Evolutionary conservation across 2,329 filamentous ascomycete species (phyloP).

Genomic region (Fulvia fulva): DNA sequence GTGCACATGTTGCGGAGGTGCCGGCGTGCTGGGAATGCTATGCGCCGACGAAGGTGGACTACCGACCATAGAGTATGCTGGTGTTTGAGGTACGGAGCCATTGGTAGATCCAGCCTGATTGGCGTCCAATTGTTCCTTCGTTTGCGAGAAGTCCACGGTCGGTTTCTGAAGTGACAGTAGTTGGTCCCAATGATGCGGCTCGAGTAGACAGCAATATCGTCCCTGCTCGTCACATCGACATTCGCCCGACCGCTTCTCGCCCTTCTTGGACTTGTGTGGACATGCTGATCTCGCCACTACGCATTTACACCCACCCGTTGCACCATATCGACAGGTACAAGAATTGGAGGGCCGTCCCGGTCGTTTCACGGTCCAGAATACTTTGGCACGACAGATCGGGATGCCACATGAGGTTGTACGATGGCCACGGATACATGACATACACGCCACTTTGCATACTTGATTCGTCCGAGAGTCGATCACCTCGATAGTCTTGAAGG

Average conservation of each 20-base stretch:
- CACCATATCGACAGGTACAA: constrained; percentile 32
- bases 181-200: constrained; percentile 31
- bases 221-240: constrained; percentile 35
- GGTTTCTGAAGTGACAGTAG: constrained; percentile 30
- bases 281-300: constrained; percentile 31
- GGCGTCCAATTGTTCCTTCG: constrained; percentile 26
- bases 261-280: constrained; percentile 34
- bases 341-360: constrained; percentile 34
- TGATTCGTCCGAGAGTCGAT: constrained; percentile 31
- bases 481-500: constrained; percentile 36
- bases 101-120: constrained; percentile 12
- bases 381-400: constrained; percentile 32
- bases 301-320: constrained; percentile 33
- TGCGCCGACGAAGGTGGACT: constrained; percentile 8
- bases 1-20: constrained; percentile 8
- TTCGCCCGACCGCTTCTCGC: constrained; percentile 32
- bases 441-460: constrained; percentile 34
- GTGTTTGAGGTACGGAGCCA: constrained; percentile 17
- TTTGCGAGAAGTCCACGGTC: constrained; percentile 28
- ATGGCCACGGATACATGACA: constrained; percentile 36
- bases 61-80: constrained; percentile 14
- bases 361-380: constrained; percentile 36
- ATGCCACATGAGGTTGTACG: constrained; percentile 35
- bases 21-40: constrained; percentile 18
- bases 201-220: constrained; percentile 32